These are phyloP conservation scores for Penicillium waksmanii DNA, from an alignment of 495 filamentous ascomycete species.

Conservation along the genomic window DNA sequence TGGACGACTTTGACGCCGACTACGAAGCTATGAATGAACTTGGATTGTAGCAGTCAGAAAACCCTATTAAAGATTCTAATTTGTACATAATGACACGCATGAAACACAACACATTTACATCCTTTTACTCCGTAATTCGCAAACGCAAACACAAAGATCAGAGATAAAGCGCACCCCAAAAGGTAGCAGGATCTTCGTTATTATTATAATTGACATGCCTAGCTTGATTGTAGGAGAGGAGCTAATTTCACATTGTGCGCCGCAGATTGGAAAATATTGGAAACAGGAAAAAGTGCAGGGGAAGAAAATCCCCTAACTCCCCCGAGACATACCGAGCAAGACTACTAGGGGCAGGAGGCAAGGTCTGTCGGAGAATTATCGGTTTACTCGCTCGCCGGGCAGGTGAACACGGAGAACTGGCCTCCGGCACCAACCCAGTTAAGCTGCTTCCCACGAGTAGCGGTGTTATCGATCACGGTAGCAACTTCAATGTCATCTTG, in stretches of 20 bases:
- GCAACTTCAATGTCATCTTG: constrained; percentile 61
- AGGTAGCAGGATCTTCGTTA: constrained; percentile 2
- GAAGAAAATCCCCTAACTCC: background rate
- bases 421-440: constrained; percentile 65
- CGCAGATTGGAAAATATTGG: constrained; percentile 12
- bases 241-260: constrained; percentile 18
- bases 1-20: constrained; percentile 34
- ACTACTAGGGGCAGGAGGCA: too few species aligned
- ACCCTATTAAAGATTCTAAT: background rate
- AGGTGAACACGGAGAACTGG: constrained; percentile 59
- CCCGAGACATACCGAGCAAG: background rate
- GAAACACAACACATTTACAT: too few species aligned
- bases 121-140: too few species aligned
- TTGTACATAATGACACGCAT: background rate
- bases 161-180: constrained; percentile 6
- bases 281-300: constrained; percentile 5
- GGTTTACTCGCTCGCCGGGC: constrained; percentile 25
- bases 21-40: constrained; percentile 41
- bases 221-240: constrained; percentile 8
- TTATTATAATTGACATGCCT: constrained; percentile 13
- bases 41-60: constrained; percentile 18
- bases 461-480: constrained; percentile 62
- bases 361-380: background rate
- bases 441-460: constrained; percentile 56
- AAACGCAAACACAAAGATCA: background rate